Percentiles rank a stretch among this genome's conserved stretches.
Evolutionary conservation across 106 monocot genomes (phyloP).

Genomic region (Dactylorhiza incarnata): DNA sequence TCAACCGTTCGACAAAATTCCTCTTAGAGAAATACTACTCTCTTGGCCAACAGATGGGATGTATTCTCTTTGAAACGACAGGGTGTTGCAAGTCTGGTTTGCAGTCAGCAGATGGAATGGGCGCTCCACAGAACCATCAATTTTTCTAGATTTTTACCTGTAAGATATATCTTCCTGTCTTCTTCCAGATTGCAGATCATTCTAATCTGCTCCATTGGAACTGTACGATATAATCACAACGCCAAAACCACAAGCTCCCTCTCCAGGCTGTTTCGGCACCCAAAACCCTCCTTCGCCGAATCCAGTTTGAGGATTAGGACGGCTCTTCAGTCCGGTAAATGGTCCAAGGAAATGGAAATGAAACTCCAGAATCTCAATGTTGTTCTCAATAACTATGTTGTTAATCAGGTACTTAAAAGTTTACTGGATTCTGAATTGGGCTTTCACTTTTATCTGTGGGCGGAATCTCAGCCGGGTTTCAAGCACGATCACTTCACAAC

Average conservation of each 20-base stretch:
- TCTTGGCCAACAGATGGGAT: constrained; percentile 28
- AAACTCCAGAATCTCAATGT: constrained; percentile 33
- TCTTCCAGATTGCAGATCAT: constrained; percentile 9
- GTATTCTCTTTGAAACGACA: constrained; percentile 7
- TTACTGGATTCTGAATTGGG: constrained; percentile 49
- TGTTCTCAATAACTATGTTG: constrained; percentile 43
- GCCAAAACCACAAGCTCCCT: constrained; percentile 14
- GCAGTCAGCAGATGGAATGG: constrained; percentile 27
- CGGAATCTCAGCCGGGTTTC: constrained; percentile 49
- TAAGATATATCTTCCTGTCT: constrained; percentile 4
- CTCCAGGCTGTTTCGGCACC: constrained; percentile 21
- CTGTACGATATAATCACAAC: background rate
- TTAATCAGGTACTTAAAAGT: constrained; percentile 60
- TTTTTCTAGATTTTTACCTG: constrained; percentile 4
- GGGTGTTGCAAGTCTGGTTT: constrained; percentile 8
- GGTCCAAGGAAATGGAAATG: constrained; percentile 53
- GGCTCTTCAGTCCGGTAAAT: constrained; percentile 24
- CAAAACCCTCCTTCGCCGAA: constrained; percentile 8
- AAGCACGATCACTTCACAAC: constrained; percentile 60
- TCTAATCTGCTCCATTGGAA: constrained; percentile 6
- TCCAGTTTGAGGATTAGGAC: constrained; percentile 18
- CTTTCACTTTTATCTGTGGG: constrained; percentile 70
- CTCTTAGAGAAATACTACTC: constrained; percentile 17
- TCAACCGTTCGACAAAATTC: constrained; percentile 42
- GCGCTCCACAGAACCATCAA: constrained; percentile 10